Evolutionary conservation across 2,329 filamentous ascomycete species (phyloP), one percentile per base, ranked within the genome.

Genomic region (Orbilia quercus): DNA sequence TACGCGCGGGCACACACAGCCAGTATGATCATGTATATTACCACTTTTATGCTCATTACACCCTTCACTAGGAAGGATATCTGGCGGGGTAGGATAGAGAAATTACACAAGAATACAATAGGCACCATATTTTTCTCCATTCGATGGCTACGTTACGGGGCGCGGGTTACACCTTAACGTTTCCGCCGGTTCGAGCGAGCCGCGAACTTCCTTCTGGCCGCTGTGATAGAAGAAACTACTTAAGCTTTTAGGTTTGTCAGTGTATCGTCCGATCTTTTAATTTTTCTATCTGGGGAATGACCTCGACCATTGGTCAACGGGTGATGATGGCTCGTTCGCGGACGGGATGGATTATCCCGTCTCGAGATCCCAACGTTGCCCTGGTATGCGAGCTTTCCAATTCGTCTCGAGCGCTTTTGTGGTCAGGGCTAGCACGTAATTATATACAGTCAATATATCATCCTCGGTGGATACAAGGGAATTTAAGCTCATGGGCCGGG

Each of bases 11-110:
- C 12, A 16, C 14, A 16, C 44, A 23, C 20, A 47, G 20, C 44
- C 6, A 2, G 7, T 54, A 25, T 23, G 12, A 59, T 47, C 53
- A 47, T 67, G 63, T 67, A 67, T 59, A 67, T 59, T 67, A 67
- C 22, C 11, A 47, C 28, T 31, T 25, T 20, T 9, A 12, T 14
- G 7, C 14, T 22, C 28, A 14, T 11, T 50, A 34, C 2, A 38
- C 40, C 34, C 50, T 54, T 54, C 50, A 16, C 38, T 57, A 44
- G 38, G 38, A 44, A 28, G 53, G 36, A 31, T 5, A 6, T 44
- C 22, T 28, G 28, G 9, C 5, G 28, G 9, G 28, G 4, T 31
- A 31, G 28, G 9, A 31, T 31, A 31, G 28, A 31, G 28, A 4
- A 31, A 9, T 5, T 9, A 31, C 9, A 5, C 28, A 31, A 31